Conservation (phyloP, 805 yeast species). For the Diddensiella transvaalensis region DNA sequence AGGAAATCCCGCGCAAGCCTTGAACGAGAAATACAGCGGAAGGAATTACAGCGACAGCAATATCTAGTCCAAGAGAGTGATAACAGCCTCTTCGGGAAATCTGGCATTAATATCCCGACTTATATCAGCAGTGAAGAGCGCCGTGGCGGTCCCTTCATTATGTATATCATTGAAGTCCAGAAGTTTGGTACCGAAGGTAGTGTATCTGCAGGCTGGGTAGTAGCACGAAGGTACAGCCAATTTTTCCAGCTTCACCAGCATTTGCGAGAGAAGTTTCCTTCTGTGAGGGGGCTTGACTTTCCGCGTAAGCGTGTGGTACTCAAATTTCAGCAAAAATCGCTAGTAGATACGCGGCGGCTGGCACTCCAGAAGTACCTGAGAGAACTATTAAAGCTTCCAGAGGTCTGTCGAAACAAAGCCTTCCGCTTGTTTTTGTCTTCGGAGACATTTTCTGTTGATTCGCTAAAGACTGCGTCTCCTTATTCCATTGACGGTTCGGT, state of each 20-base stretch:
- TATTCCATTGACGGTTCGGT: background rate
- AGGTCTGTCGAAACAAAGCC: slow-evolving; percentile 67
- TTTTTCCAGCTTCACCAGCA: slow-evolving; percentile 69
- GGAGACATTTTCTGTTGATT: slow-evolving; percentile 47
- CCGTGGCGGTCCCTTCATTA: slow-evolving; percentile 55
- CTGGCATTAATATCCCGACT: slow-evolving; percentile 37
- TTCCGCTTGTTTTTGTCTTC: slow-evolving; percentile 77
- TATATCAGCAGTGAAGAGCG: slow-evolving; percentile 48
- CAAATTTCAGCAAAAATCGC: slow-evolving; percentile 59
- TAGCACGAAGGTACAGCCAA: slow-evolving; percentile 86
- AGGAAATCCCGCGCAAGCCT: slow-evolving; percentile 64
- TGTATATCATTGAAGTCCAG: slow-evolving; percentile 75
- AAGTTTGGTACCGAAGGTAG: slow-evolving; percentile 39
- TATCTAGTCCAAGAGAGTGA: slow-evolving; percentile 79
- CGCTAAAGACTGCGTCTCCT: slow-evolving; percentile 4
- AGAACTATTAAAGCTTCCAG: slow-evolving; percentile 54
- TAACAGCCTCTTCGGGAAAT: slow-evolving; percentile 60
- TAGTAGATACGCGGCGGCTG: slow-evolving; percentile 60
- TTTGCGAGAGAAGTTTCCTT: slow-evolving; percentile 50
- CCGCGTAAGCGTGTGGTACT: slow-evolving; percentile 59
- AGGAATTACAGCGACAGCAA: slow-evolving; percentile 75
- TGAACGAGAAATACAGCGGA: slow-evolving; percentile 65
- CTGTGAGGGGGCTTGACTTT: slow-evolving; percentile 47
- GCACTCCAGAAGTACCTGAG: slow-evolving; percentile 63
- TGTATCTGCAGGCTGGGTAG: slow-evolving; percentile 76